Conservation (phyloP, 2,329 filamentous ascomycete genomes). For the Xylaria polymorpha region DNA sequence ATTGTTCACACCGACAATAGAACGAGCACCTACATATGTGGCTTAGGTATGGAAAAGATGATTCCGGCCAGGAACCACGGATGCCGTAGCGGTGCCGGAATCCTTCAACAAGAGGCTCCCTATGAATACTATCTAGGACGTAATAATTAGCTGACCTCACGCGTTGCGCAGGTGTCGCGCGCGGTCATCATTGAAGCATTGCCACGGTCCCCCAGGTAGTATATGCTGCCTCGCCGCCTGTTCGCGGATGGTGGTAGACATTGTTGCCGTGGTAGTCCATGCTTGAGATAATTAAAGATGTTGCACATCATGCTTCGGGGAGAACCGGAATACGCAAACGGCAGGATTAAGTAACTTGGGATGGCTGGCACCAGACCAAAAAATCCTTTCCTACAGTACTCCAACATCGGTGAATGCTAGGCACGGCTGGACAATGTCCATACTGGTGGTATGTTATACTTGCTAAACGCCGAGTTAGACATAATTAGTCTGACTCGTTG, state of each 20-base stretch:
- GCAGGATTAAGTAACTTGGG: not conserved
- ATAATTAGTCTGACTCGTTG: constrained; percentile 44
- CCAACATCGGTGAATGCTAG: constrained; percentile 19
- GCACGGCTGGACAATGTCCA: not conserved
- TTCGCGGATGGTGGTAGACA: not conserved
- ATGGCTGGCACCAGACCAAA: constrained; percentile 9
- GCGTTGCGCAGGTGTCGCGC: constrained; percentile 19
- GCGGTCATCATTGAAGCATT: constrained; percentile 18
- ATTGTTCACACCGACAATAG: constrained; percentile 15
- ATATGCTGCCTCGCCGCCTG: constrained; percentile 10
- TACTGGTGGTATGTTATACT: constrained; percentile 9
- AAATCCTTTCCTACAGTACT: constrained; percentile 21
- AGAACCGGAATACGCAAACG: constrained; percentile 24
- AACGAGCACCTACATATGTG: not conserved
- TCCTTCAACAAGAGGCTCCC: constrained; percentile 16
- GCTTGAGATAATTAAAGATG: constrained; percentile 33
- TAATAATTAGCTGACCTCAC: not conserved
- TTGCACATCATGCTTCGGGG: constrained; percentile 31
- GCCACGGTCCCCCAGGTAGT: constrained; percentile 13
- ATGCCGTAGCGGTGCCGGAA: constrained; percentile 18
- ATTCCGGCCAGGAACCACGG: constrained; percentile 21
- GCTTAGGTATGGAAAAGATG: constrained; percentile 24
- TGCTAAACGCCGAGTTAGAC: constrained; percentile 15
- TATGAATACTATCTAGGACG: not conserved
- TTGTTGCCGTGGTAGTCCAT: constrained; percentile 17